Percentiles rank a stretch among this genome's conserved stretches.
These are phyloP conservation scores for Casuarina cunninghamiana DNA, from an alignment of 306 rosid genomes.

Conservation along the genomic window DNA sequence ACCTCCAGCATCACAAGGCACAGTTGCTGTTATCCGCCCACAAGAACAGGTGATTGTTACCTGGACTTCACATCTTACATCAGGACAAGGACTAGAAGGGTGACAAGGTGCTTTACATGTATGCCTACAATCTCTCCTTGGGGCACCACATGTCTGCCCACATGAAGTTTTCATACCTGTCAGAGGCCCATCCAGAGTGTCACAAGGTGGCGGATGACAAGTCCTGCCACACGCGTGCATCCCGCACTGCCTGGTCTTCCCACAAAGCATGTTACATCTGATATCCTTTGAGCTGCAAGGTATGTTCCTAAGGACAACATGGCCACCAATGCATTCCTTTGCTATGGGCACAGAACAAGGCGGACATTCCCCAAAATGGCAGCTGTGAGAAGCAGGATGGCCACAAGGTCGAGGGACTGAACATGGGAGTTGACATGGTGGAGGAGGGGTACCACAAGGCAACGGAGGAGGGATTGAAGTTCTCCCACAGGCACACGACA, in stretches of 20 bases:
- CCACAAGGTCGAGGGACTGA: slow-evolving; percentile 87
- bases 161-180: slow-evolving; percentile 60
- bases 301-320: slow-evolving; percentile 85
- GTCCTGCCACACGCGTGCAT: slow-evolving; percentile 86
- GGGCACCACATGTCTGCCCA: slow-evolving; percentile 92
- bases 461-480: slow-evolving; percentile 87
- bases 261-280: slow-evolving; percentile 88
- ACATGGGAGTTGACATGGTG: slow-evolving; percentile 87
- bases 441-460: slow-evolving; percentile 85
- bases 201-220: slow-evolving; percentile 82
- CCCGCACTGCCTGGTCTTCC: slow-evolving; percentile 89
- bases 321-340: slow-evolving; percentile 94
- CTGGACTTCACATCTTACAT: slow-evolving; percentile 59
- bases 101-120: slow-evolving; percentile 81
- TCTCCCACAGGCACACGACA: slow-evolving; percentile 83
- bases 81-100: slow-evolving; percentile 76
- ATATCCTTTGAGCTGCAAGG: slow-evolving; percentile 96
- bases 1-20: slow-evolving; percentile 87
- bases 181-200: slow-evolving; percentile 37
- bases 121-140: slow-evolving; percentile 89
- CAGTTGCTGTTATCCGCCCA: slow-evolving; percentile 67
- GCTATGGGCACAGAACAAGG: slow-evolving; percentile 92
- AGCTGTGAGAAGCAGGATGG: slow-evolving; percentile 82
- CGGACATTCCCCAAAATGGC: slow-evolving; percentile 96
- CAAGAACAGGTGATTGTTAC: slow-evolving; percentile 81